Evolutionary conservation across 2,329 filamentous ascomycete genomes (phyloP).

Genomic region (Clarireedia paspali): DNA sequence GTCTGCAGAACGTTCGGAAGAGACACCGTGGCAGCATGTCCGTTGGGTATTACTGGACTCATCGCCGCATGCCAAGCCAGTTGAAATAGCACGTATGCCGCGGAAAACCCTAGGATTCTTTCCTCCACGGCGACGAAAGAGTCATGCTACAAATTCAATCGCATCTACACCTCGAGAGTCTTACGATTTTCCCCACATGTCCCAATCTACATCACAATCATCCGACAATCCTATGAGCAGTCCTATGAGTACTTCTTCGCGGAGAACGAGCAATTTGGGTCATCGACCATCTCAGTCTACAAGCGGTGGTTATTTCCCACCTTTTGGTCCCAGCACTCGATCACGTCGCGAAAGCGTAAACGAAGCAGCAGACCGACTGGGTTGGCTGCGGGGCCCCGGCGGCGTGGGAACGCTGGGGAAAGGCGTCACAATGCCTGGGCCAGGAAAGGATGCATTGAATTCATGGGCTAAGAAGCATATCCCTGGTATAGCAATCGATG

Average conservation of each 20-base stretch:
- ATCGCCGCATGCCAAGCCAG: slow-evolving; percentile 50
- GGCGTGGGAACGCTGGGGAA: slow-evolving; percentile 77
- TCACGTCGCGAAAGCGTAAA: slow-evolving; percentile 27
- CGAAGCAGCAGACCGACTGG: slow-evolving; percentile 36
- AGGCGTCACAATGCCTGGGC: slow-evolving; percentile 66
- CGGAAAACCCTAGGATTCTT: slow-evolving; percentile 82
- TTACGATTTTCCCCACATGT: slow-evolving; percentile 19
- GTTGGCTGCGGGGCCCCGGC: slow-evolving; percentile 73
- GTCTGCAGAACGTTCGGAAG: slow-evolving; percentile 27
- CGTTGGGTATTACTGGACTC: slow-evolving; percentile 81
- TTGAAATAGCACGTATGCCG: slow-evolving; percentile 80
- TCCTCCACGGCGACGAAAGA: slow-evolving; percentile 75
- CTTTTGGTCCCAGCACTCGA: slow-evolving; percentile 18
- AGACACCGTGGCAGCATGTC: slow-evolving; percentile 76
- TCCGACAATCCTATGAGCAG: slow-evolving; percentile 18
- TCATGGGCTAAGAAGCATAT: slow-evolving; percentile 77
- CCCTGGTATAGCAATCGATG: slow-evolving; percentile 66
- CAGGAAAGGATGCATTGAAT: slow-evolving; percentile 77
- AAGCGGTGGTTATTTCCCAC: slow-evolving; percentile 25
- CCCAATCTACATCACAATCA: slow-evolving; percentile 15
- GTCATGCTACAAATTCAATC: slow-evolving; percentile 52
- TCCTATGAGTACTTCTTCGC: slow-evolving; percentile 18
- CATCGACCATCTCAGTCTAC: slow-evolving; percentile 15
- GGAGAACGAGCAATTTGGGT: slow-evolving; percentile 21
- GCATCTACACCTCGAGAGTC: slow-evolving; percentile 50